Evolutionary conservation across 208 protist genomes (phyloP).

Genomic region (Acanthamoeba royreba): DNA sequence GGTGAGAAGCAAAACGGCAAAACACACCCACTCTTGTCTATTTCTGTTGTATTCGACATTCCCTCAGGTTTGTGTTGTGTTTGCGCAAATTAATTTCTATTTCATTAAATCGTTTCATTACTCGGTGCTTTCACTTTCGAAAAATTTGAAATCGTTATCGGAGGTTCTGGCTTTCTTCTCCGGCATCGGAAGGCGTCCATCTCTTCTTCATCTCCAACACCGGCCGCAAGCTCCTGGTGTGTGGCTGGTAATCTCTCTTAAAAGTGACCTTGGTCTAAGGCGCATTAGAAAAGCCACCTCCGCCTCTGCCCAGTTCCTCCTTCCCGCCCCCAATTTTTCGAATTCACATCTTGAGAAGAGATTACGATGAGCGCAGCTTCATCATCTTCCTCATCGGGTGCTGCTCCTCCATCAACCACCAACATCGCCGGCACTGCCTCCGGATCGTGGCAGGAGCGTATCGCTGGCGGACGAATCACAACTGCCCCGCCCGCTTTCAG

Average conservation of each 20-base stretch:
- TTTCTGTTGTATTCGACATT: too few species aligned
- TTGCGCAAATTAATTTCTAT: too few species aligned
- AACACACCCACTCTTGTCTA: too few species aligned
- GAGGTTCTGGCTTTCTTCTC: slow-evolving; percentile 5
- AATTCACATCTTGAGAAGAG: neutral
- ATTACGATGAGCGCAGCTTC: neutral
- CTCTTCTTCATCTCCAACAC: neutral
- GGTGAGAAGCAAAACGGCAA: too few species aligned
- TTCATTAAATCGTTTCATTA: too few species aligned
- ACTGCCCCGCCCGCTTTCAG: neutral
- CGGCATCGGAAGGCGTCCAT: neutral
- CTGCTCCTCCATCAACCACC: neutral
- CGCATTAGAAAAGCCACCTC: neutral
- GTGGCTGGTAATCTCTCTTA: neutral
- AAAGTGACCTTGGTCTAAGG: neutral
- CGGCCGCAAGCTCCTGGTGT: neutral
- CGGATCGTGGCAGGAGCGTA: neutral
- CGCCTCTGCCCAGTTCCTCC: neutral
- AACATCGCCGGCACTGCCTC: neutral
- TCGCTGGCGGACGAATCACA: neutral
- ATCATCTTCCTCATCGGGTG: neutral
- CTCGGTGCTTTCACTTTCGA: too few species aligned
- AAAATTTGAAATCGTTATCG: too few species aligned
- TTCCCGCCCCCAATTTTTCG: neutral
- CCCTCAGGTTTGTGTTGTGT: too few species aligned